phyloP scores from a whole-genome alignment of 2,329 filamentous ascomycete genomes.

The Botrytis aclada region DNA sequence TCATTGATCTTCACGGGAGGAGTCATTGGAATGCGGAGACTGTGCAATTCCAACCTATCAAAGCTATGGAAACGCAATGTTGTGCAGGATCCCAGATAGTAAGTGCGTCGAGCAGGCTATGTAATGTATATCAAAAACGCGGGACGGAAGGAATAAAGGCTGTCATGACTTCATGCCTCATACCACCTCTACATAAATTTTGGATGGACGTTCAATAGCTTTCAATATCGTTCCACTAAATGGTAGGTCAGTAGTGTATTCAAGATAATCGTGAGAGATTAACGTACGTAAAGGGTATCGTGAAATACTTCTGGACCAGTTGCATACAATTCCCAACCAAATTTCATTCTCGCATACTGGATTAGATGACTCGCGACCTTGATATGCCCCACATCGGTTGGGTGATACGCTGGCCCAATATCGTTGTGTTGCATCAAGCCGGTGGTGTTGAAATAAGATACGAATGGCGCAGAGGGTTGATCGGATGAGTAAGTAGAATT shows the following conservation, averaged over 20 bases:
- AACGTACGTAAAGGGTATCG: constrained; percentile 45
- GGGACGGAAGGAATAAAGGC: not conserved
- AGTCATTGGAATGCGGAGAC: not conserved
- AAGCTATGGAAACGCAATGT: not conserved
- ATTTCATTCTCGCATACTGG: constrained; percentile 54
- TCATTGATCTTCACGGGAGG: not conserved
- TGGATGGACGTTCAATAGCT: not conserved
- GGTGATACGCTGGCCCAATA: constrained; percentile 56
- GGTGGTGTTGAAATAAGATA: constrained; percentile 60
- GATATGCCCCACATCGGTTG: constrained; percentile 58
- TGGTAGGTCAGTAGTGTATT: not conserved
- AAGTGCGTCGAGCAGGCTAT: constrained; percentile 3
- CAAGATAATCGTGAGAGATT: not conserved
- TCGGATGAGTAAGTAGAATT: constrained; percentile 40
- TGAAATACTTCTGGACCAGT: constrained; percentile 52
- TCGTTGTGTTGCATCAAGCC: constrained; percentile 62
- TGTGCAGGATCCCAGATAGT: not conserved
- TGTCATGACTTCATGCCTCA: constrained; percentile 11
- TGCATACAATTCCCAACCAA: constrained; percentile 55
- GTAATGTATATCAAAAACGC: not conserved
- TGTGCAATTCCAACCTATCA: not conserved
- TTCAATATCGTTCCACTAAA: constrained; percentile 12
- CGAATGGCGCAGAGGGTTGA: constrained; percentile 42
- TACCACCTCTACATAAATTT: not conserved
- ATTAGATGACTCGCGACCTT: constrained; percentile 59